phyloP scores from a whole-genome alignment of 805 yeast species.

The Yarrowia bubula region DNA sequence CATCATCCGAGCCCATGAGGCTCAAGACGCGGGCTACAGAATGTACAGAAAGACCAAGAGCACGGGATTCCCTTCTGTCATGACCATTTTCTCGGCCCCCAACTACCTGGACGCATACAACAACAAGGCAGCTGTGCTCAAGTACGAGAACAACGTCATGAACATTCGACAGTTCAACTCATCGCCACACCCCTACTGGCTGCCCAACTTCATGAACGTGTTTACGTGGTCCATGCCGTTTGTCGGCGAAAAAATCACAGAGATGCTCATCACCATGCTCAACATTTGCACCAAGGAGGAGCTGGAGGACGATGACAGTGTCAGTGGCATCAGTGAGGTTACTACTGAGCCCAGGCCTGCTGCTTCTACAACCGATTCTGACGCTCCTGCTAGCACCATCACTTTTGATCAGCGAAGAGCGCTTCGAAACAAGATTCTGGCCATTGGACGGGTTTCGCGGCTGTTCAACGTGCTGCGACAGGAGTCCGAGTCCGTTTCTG shows the following conservation, averaged over 20 bases:
- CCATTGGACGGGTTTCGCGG: slow-evolving; percentile 93
- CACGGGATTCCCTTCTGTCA: slow-evolving; percentile 41
- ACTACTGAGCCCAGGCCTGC: not conserved
- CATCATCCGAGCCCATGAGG: slow-evolving; percentile 92
- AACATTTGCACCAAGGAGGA: slow-evolving; percentile 96
- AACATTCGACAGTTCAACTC: slow-evolving; percentile 91
- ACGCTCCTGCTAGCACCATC: not conserved
- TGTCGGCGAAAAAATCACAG: slow-evolving; percentile 94
- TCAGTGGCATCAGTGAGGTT: not conserved
- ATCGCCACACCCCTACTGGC: slow-evolving; percentile 94
- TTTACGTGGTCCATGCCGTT: slow-evolving; percentile 97
- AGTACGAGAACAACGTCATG: slow-evolving; percentile 89
- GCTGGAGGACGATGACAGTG: slow-evolving; percentile 58
- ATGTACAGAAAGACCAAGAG: slow-evolving; percentile 75
- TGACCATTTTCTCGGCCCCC: slow-evolving; percentile 96
- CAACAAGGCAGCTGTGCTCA: slow-evolving; percentile 85
- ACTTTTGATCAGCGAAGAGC: slow-evolving; percentile 43
- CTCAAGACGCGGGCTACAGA: slow-evolving; percentile 86
- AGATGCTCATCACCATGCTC: slow-evolving; percentile 83
- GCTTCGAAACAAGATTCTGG: slow-evolving; percentile 81
- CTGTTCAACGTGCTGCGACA: slow-evolving; percentile 87
- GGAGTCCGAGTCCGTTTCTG: slow-evolving; percentile 82
- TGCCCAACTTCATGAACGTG: slow-evolving; percentile 96
- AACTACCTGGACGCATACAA: slow-evolving; percentile 93
- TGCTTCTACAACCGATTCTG: not conserved